These are phyloP conservation scores for Sphenostylis stenocarpa DNA, from an alignment of 306 rosid species.

Conservation along the genomic window DNA sequence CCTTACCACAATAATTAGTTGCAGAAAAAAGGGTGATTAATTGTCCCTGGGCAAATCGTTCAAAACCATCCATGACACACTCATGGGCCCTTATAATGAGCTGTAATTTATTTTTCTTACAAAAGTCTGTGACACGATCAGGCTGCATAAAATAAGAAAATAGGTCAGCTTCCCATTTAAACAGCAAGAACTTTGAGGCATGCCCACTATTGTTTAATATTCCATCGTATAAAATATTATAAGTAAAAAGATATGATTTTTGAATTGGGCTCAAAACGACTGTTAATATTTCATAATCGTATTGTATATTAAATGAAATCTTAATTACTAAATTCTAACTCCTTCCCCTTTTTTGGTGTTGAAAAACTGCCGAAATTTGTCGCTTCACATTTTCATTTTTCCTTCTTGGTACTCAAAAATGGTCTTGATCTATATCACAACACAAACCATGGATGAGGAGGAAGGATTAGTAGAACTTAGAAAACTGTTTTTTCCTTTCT, in stretches of 20 bases:
- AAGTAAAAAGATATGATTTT: neutral
- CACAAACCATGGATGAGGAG: neutral
- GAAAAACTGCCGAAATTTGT: neutral
- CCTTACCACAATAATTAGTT: constrained; percentile 95
- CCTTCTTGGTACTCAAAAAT: neutral
- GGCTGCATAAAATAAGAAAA: constrained; percentile 69
- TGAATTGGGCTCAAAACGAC: neutral
- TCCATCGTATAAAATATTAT: neutral
- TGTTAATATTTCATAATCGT: neutral
- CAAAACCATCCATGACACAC: constrained; percentile 99
- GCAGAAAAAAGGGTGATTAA: constrained; percentile 98
- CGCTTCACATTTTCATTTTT: neutral
- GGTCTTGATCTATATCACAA: neutral
- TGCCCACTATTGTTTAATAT: neutral
- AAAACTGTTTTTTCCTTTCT: neutral
- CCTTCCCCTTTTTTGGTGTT: neutral
- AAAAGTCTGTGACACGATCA: constrained; percentile 93
- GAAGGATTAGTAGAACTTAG: neutral
- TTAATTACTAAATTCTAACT: neutral
- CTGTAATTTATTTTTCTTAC: constrained; percentile 95
- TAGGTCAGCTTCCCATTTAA: constrained; percentile 15
- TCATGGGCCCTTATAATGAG: constrained; percentile 98
- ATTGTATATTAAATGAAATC: constrained; percentile 8
- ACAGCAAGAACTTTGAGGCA: constrained; percentile 4
- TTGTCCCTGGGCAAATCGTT: constrained; percentile 99